phyloP scores from a whole-genome alignment of 306 rosid genomes.

The Myrica gale region DNA sequence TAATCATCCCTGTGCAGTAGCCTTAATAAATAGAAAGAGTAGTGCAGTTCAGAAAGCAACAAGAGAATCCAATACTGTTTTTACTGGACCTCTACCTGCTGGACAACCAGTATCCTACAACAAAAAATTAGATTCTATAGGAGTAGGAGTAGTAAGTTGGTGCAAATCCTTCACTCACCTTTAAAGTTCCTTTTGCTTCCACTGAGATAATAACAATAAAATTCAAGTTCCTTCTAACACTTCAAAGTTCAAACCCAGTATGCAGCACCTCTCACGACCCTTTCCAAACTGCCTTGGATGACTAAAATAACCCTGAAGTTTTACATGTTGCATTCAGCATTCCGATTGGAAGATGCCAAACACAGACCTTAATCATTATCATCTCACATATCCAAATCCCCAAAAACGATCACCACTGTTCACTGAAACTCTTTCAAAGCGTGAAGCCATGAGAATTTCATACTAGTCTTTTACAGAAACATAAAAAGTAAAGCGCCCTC shows the following conservation, averaged over 20 bases:
- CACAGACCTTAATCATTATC: neutral
- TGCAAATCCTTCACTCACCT: neutral
- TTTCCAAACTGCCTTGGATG: neutral
- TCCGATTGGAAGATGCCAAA: slow-evolving; percentile 15
- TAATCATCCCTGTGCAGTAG: no score
- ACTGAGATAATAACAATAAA: no score
- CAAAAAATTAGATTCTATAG: neutral
- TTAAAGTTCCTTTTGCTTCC: neutral
- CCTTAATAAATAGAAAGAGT: no score
- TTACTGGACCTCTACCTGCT: slow-evolving; percentile 28
- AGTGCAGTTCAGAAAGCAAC: neutral
- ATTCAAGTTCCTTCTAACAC: no score
- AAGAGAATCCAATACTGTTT: slow-evolving; percentile 42
- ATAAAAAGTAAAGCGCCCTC: slow-evolving; percentile 17
- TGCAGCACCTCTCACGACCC: neutral
- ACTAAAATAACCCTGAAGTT: slow-evolving; percentile 20
- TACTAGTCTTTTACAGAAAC: neutral
- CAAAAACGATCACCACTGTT: neutral
- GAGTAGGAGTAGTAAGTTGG: neutral
- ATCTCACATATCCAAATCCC: slow-evolving; percentile 4
- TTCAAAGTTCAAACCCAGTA: no score
- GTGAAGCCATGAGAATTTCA: slow-evolving; percentile 14
- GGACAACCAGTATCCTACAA: slow-evolving; percentile 7
- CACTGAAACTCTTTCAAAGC: neutral
- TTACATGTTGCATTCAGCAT: neutral